Conservation (phyloP, 352 stramenopile genomes). For the Globisporangium paroecandrum region DNA sequence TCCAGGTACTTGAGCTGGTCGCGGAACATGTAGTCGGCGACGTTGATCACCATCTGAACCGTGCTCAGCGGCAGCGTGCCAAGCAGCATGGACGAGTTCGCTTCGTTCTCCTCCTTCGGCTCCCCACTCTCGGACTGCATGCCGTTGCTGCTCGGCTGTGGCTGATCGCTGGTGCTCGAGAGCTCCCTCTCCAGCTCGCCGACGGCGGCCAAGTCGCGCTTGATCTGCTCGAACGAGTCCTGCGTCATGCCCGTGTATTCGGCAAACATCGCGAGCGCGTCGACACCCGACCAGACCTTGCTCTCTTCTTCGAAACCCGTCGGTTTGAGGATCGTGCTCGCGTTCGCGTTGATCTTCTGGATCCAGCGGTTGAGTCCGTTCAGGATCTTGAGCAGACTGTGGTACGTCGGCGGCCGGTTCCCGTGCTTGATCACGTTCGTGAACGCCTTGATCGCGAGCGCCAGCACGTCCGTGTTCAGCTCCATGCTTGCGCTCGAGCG, state of each 20-base stretch:
- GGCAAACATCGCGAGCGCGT: conserved; percentile 68
- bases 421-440: conserved; percentile 62
- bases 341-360: conserved; percentile 37
- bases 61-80: conserved; percentile 53
- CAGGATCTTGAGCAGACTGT: conserved; percentile 52
- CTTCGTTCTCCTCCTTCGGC: conserved; percentile 21
- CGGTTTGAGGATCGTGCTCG: conserved; percentile 39
- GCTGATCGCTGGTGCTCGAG: conserved; percentile 23
- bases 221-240: conserved; percentile 41
- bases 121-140: conserved; percentile 16
- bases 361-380: conserved; percentile 67
- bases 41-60: conserved; percentile 56
- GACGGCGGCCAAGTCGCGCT: conserved; percentile 43
- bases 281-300: conserved; percentile 57
- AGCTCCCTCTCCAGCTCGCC: conserved; percentile 56
- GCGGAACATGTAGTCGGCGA: conserved; percentile 79
- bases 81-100: conserved; percentile 28
- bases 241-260: conserved; percentile 56
- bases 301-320: conserved; percentile 73
- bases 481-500: conserved; percentile 75
- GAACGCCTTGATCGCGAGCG: conserved; percentile 59
- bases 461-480: conserved; percentile 49
- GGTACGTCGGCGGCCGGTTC: conserved; percentile 38
- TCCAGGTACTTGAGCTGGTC: conserved; percentile 77
- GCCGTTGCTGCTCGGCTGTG: conserved; percentile 21